These are phyloP conservation scores for Parmales sp. DNA, from an alignment of 108 stramenopile genomes.

Conservation along the genomic window DNA sequence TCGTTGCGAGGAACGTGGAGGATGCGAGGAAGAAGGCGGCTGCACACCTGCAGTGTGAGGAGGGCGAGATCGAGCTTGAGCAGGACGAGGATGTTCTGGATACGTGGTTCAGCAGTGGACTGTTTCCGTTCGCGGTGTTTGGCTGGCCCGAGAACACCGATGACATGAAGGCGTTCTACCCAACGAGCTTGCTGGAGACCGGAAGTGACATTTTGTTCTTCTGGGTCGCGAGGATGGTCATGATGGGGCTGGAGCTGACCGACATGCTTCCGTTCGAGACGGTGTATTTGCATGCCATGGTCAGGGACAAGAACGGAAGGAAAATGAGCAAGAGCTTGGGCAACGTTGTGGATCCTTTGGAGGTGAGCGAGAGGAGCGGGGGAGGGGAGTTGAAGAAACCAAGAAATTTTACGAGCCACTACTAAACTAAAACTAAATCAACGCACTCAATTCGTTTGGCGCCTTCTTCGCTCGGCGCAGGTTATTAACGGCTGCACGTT, in stretches of 20 bases:
- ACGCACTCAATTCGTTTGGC: no score
- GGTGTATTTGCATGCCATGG: constrained; percentile 99
- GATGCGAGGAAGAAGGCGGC: constrained; percentile 76
- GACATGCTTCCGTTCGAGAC: constrained; percentile 88
- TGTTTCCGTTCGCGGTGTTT: constrained; percentile 98
- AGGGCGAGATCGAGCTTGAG: constrained; percentile 65
- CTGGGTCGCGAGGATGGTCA: constrained; percentile 99
- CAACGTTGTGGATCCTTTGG: constrained; percentile 96
- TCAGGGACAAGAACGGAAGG: constrained; percentile 95
- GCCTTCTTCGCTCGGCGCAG: no score
- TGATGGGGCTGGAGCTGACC: constrained; percentile 98
- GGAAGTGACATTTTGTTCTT: constrained; percentile 99
- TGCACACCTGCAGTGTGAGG: constrained; percentile 56
- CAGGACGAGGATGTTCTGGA: constrained; percentile 97
- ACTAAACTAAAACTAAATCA: no score
- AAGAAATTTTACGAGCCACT: no score
- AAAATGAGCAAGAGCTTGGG: constrained; percentile 99
- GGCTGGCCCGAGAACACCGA: constrained; percentile 92
- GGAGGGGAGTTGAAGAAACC: no score
- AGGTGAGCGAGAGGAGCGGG: no score
- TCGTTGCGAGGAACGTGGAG: constrained; percentile 83
- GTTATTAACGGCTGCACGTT: constrained; percentile 89
- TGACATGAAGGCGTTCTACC: constrained; percentile 94
- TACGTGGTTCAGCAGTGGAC: constrained; percentile 97
- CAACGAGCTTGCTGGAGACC: constrained; percentile 96